Evolutionary conservation across 2,329 filamentous ascomycete species (phyloP), one percentile per base, ranked within the genome.

Genomic region (Penicillium polonicum): DNA sequence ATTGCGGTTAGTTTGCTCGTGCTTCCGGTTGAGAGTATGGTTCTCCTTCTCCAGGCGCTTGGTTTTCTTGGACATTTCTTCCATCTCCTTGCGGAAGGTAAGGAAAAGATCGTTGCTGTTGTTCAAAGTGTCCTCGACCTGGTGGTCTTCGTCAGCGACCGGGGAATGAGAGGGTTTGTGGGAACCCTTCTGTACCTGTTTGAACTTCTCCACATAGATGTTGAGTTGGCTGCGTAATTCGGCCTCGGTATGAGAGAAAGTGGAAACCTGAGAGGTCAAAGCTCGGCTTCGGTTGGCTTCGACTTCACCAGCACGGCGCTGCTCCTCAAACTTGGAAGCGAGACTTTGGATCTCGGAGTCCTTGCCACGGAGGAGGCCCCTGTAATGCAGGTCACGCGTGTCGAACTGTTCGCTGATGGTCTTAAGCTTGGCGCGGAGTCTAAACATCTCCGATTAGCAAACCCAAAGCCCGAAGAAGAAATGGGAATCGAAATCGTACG

Each of bases 31-130:
- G 51, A 96, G 83, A 19, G 85, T 88, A 67, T 94, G 88, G 69
- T 99, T 97, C 71, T 99, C 94, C 77, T 96, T 96, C 75, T 99
- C 94, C 52, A 99, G 81, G 27, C 92, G 88, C 77, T 97, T 97
- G 6, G 93, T 96, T 80, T 97, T 97, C 80, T 97, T 97, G 0
- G 92, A 96, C 92, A 97, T 97, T 71, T 97, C 94, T 77, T 97
- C 94, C 92, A 97, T 97, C 77, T 97, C 94, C 79, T 96, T 97
- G 54, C 93, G 86, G 78, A 97, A 97, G 0, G 94, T 97, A 65
- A 97, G 81, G 76, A 97, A 97, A 53, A 97, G 81, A 73, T 97
- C 94, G 79, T 97, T 97, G 76, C 91, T 96, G 74, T 97, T 97
- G 78, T 97, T 97, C 51, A 97, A 84, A 38, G 93, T 97, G 77